Percentiles rank a stretch among this genome's conserved stretches.
These are phyloP conservation scores for Hypericum perforatum DNA, from an alignment of 345 rosid species.

Conservation along the genomic window DNA sequence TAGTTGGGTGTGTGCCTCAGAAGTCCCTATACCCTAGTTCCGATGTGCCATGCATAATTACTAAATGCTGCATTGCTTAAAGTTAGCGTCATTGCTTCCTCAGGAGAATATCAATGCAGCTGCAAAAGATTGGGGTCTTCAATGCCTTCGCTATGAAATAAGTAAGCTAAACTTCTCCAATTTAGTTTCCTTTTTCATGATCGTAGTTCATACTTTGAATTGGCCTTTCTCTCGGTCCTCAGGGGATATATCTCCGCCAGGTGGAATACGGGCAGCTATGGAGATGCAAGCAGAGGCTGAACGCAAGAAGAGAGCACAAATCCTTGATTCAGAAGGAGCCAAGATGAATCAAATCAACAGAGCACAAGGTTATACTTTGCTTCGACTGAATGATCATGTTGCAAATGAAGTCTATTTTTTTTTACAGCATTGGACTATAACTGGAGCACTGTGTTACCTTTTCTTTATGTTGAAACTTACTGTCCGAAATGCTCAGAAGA, in stretches of 20 bases:
- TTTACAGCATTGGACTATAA: background rate
- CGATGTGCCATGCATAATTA: too few relatives aligned
- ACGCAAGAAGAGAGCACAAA: constrained; percentile 83
- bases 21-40: too few relatives aligned
- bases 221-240: constrained; percentile 10
- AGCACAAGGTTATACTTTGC: background rate
- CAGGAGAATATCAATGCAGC: constrained; percentile 93
- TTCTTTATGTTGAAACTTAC: too few relatives aligned
- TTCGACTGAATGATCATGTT: background rate
- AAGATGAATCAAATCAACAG: background rate
- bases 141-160: constrained; percentile 94
- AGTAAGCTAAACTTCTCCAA: constrained; percentile 32
- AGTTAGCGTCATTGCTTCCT: background rate
- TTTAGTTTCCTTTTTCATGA: background rate
- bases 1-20: too few relatives aligned
- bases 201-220: background rate
- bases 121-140: constrained; percentile 84
- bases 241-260: constrained; percentile 98
- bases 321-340: constrained; percentile 79
- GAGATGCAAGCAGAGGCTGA: constrained; percentile 99
- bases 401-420: constrained; percentile 1
- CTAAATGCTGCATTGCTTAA: background rate
- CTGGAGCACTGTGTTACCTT: too few relatives aligned
- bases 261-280: constrained; percentile 89
- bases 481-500: too few relatives aligned